Evolutionary conservation across 2,329 filamentous ascomycete genomes (phyloP).

Genomic region (Aschersonia sp.): DNA sequence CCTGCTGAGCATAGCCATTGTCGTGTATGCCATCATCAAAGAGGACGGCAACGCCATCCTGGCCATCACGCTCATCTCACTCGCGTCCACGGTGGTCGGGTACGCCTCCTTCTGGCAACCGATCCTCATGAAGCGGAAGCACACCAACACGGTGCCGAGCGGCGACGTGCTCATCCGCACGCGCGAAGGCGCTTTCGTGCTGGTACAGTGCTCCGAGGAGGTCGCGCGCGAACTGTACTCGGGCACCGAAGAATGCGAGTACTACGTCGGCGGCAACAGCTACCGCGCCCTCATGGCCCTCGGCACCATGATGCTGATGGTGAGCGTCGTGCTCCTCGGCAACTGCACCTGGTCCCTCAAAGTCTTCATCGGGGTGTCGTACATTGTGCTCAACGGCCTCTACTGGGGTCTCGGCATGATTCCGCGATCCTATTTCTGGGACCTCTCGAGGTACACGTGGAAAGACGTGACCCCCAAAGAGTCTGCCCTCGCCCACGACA

Average conservation of each 20-base stretch:
- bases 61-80: conserved; percentile 35
- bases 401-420: conserved; percentile 43
- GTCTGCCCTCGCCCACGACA: conserved; percentile 18
- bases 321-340: conserved; percentile 43
- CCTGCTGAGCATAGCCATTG: conserved; percentile 30
- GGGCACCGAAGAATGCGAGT: conserved; percentile 44
- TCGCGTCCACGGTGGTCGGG: conserved; percentile 38
- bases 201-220: conserved; percentile 42
- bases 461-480: conserved; percentile 25
- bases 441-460: conserved; percentile 35
- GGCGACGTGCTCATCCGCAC: conserved; percentile 50
- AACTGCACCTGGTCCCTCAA: conserved; percentile 49
- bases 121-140: conserved; percentile 33
- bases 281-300: conserved; percentile 41
- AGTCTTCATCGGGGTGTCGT: conserved; percentile 39
- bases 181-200: conserved; percentile 42
- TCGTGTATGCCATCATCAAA: conserved; percentile 25
- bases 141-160: conserved; percentile 30
- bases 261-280: conserved; percentile 28
- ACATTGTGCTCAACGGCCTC: conserved; percentile 42
- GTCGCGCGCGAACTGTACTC: conserved; percentile 48
- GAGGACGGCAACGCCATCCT: conserved; percentile 19
- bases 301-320: conserved; percentile 46
- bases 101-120: conserved; percentile 44
- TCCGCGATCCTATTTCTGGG: conserved; percentile 36